phyloP scores from a whole-genome alignment of 75 land plant species.

The Pinus albicaulis region DNA sequence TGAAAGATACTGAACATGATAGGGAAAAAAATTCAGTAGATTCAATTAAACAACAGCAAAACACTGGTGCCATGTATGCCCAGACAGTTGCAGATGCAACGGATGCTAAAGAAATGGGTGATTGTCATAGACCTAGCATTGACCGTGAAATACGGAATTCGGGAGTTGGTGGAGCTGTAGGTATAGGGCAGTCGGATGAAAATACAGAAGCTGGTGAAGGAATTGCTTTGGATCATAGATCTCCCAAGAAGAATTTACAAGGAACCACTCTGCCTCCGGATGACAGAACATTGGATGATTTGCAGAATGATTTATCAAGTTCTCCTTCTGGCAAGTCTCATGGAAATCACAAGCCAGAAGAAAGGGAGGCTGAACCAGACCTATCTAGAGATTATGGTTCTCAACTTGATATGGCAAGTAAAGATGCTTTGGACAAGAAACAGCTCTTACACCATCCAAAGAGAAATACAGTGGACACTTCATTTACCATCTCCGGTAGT shows the following conservation, averaged over 20 bases:
- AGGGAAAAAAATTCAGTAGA: too few relatives aligned
- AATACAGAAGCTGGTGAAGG: background rate
- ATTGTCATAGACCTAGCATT: background rate
- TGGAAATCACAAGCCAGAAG: background rate
- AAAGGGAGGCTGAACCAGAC: background rate
- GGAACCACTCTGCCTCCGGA: background rate
- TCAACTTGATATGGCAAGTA: background rate
- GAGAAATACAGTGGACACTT: background rate
- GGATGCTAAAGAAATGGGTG: background rate
- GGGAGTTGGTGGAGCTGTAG: background rate
- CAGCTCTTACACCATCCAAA: background rate
- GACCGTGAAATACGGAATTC: background rate
- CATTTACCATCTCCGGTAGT: background rate
- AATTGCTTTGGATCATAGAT: too few relatives aligned
- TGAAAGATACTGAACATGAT: background rate
- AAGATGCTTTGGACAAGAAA: constrained; percentile 5
- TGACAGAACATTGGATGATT: background rate
- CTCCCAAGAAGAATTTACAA: background rate
- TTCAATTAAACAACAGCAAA: background rate
- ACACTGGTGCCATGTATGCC: background rate
- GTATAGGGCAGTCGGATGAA: background rate
- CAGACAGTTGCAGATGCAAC: background rate
- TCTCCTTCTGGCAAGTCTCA: constrained; percentile 4
- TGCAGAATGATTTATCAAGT: background rate
- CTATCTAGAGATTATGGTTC: background rate